Evolutionary conservation across 2,329 filamentous ascomycete species (phyloP).

Genomic region (Paraconiothyrium brasiliense): DNA sequence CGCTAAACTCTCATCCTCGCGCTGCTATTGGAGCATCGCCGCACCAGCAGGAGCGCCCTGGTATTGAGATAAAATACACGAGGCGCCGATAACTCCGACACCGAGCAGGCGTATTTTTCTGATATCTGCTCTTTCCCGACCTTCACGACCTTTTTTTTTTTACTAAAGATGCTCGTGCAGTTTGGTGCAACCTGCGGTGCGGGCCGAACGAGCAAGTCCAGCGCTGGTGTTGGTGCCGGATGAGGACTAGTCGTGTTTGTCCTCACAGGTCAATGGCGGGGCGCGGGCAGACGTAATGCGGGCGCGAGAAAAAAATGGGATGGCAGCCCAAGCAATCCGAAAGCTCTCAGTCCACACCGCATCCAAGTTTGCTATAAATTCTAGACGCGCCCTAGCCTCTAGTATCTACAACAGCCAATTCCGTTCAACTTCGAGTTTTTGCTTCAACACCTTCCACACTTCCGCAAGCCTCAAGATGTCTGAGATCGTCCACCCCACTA

Average conservation of each 20-base stretch:
- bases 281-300: conserved; percentile 28
- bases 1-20: not conserved
- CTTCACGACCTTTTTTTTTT: not conserved
- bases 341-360: conserved; percentile 33
- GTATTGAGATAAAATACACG: conserved; percentile 10
- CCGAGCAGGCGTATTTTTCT: not conserved
- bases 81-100: conserved; percentile 8
- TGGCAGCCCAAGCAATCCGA: conserved; percentile 34
- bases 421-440: not conserved
- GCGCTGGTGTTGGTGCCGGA: not conserved
- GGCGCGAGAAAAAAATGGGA: conserved; percentile 25
- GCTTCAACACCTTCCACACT: not conserved
- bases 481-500: conserved; percentile 76
- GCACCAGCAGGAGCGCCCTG: not conserved
- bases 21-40: conserved; percentile 1
- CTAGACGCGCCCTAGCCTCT: conserved; percentile 18
- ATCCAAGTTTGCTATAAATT: conserved; percentile 36
- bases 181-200: not conserved
- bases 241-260: conserved; percentile 7
- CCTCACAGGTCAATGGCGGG: conserved; percentile 14
- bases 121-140: too few species aligned
- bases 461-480: conserved; percentile 63
- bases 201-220: not conserved
- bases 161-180: not conserved
- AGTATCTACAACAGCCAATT: not conserved